Percentiles rank a stretch among this genome's conserved stretches.
Conservation (phyloP, 1,284 basidiomycete species). For the Rugosomyces carneus region DNA sequence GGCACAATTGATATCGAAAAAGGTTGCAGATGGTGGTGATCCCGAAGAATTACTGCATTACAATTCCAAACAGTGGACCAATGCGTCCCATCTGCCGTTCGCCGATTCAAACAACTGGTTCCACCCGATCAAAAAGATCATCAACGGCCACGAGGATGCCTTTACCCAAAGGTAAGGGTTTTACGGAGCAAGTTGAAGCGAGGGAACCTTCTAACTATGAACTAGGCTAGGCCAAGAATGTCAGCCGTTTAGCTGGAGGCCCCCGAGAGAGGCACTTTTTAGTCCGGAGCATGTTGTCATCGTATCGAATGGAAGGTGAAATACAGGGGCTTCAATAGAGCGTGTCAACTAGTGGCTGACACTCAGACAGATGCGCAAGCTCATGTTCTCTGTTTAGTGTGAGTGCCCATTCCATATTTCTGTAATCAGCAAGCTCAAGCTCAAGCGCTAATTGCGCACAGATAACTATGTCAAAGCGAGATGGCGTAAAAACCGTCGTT, state of each 20-base stretch:
- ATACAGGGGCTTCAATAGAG: background rate
- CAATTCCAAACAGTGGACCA: constrained; percentile 46
- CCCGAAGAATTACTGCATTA: constrained; percentile 41
- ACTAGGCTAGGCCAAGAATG: constrained; percentile 51
- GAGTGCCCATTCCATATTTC: constrained; percentile 12
- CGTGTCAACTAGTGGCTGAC: background rate
- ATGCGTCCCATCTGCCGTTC: constrained; percentile 43
- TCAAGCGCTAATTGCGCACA: constrained; percentile 17
- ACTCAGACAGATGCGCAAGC: constrained; percentile 33
- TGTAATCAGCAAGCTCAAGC: background rate
- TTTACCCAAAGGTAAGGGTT: constrained; percentile 41
- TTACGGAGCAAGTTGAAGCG: background rate
- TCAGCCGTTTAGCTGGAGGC: constrained; percentile 40
- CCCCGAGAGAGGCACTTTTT: constrained; percentile 43
- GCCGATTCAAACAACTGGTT: constrained; percentile 41
- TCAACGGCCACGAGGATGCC: constrained; percentile 44
- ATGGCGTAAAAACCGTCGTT: constrained; percentile 51
- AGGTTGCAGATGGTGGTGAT: constrained; percentile 39
- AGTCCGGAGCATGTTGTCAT: constrained; percentile 46
- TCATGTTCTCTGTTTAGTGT: constrained; percentile 58
- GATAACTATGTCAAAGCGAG: constrained; percentile 56
- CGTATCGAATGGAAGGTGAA: constrained; percentile 46
- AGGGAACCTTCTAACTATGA: background rate
- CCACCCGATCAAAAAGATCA: constrained; percentile 29
- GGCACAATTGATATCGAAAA: constrained; percentile 43